Base-by-base conservation (phyloP, 371 early-diverging fungal species). In the Circinella minor region DNA sequence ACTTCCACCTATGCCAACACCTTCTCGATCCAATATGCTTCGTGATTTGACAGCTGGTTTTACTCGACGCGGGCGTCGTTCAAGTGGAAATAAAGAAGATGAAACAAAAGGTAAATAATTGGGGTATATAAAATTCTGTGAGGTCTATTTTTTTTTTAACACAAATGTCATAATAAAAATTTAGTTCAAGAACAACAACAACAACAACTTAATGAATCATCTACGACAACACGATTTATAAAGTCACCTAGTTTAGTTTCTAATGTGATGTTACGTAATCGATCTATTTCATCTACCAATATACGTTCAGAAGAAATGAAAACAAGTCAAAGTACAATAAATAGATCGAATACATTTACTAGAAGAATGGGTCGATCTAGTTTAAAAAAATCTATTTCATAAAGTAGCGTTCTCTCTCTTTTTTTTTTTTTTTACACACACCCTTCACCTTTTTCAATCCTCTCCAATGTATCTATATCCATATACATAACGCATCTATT, bases 11-110 rank as follows among this genome's bases (percentile, higher is more conserved):
- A 61, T 27, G 13, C 69, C 69, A 0, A 39, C 55, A 1, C 51
- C 59, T 34, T 63, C 69, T 8, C 57, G 55, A 15, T 69, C 69
- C 51, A 68, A 34, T 11, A 38, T 69, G 63, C 46, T 69, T 49
- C 62, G 51, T 20, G 55, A 65, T 39, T 38, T 65, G n/a, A 49
- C 63, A n/a, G 20, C 49, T 43, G 54, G 54, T 6, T 65, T 65
- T 54, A 65, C 65, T 10, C 65, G 65, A 38, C 65, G 65, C 65
- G 20, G 65, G 65, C 65, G 65, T 54, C 65, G 65, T 48, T 51
- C 17, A 3, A 65, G 65, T 54, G 65, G 65, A 13, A 36, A n/a
- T 37, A 49, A 57, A 11, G 36, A 57, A 5, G 57, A 34, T 27
- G 51, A 51, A 51, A 13, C n/a, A 13, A 61, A 61, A 61, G 39